Conservation (phyloP, 192 early-diverging fungal species). For the Coemansia sp. region DNA sequence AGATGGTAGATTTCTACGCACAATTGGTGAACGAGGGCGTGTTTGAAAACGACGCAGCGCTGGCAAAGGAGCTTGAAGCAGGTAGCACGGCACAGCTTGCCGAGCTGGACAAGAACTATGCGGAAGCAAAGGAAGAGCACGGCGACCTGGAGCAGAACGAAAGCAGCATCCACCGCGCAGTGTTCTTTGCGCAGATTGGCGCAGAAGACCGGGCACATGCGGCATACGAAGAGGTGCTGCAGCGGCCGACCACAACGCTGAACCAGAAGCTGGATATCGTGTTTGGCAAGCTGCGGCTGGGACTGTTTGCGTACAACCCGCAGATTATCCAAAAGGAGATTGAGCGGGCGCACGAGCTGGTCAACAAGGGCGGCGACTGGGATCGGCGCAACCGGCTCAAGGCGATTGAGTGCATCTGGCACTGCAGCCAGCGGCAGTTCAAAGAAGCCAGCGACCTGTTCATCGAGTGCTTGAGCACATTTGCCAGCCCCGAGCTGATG, state of each 20-base stretch:
- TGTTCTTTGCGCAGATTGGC: conserved; percentile 90
- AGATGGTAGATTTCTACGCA: conserved; percentile 57
- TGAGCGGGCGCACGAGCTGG: conserved; percentile 65
- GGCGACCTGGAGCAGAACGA: conserved; percentile 77
- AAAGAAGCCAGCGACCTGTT: conserved; percentile 88
- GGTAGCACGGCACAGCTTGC: conserved; percentile 78
- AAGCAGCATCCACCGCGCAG: conserved; percentile 81
- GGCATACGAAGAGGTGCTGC: conserved; percentile 78
- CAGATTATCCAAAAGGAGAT: conserved; percentile 56
- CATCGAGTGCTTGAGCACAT: conserved; percentile 94
- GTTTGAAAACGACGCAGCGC: conserved; percentile 31
- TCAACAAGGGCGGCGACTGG: conserved; percentile 99
- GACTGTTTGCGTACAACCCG: conserved; percentile 89
- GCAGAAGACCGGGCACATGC: conserved; percentile 90
- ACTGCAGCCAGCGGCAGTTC: conserved; percentile 94
- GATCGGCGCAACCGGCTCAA: conserved; percentile 98
- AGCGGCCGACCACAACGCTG: conserved; percentile 82
- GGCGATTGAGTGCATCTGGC: conserved; percentile 91
- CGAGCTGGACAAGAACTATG: conserved; percentile 77
- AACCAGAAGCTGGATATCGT: conserved; percentile 93
- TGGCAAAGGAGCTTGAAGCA: conserved; percentile 41
- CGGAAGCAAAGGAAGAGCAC: conserved; percentile 89
- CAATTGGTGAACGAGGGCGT: conserved; percentile 30
- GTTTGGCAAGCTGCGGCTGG: conserved; percentile 90
- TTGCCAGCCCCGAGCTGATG: conserved; percentile 96